Conservation (phyloP, 768 basidiomycete species). For the Naematelia aurantialba region DNA sequence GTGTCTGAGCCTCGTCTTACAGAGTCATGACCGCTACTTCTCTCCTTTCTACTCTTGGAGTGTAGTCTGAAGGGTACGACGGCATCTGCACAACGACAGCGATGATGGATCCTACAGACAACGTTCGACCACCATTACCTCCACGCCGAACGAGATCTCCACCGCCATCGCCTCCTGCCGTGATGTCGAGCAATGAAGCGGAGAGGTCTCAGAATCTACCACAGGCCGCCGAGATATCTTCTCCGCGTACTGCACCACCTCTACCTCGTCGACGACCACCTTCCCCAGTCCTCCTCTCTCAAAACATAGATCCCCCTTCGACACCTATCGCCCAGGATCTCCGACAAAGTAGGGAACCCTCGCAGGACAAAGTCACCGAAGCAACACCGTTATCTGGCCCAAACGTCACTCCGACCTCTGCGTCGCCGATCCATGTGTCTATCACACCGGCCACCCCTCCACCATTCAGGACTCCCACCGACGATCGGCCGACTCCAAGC, state of each 20-base stretch:
- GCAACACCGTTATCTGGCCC: not conserved
- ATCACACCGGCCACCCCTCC: slow-evolving; percentile 9
- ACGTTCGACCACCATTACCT: too few relatives aligned
- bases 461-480: not conserved
- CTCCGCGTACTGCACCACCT: not conserved
- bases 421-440: not conserved
- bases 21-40: too few relatives aligned
- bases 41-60: too few relatives aligned
- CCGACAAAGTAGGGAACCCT: not conserved
- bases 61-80: too few relatives aligned
- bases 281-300: not conserved
- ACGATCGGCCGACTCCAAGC: not conserved
- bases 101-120: too few relatives aligned
- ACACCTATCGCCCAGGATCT: not conserved
- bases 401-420: not conserved
- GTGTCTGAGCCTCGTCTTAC: too few relatives aligned
- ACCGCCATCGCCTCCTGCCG: too few relatives aligned
- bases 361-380: not conserved
- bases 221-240: not conserved
- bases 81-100: too few relatives aligned
- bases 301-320: not conserved
- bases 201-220: too few relatives aligned
- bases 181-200: too few relatives aligned
- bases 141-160: too few relatives aligned
- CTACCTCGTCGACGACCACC: slow-evolving; percentile 2